Conservation (phyloP, 352 stramenopile genomes). For the Globisporangium echinulatum region DNA sequence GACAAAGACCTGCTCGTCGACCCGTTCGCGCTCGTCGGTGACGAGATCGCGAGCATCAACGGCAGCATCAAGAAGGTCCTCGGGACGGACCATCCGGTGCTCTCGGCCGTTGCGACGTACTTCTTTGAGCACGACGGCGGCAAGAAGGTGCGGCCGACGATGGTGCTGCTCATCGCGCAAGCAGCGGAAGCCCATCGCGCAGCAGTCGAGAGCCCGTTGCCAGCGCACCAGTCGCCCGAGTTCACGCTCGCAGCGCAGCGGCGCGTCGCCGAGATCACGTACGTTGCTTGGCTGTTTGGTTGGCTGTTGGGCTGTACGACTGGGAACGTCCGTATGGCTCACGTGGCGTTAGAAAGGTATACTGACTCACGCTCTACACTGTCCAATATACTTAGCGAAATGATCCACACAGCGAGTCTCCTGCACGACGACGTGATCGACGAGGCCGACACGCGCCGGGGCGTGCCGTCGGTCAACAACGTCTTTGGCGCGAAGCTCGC, state of each 20-base stretch:
- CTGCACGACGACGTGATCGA: constrained; percentile 99
- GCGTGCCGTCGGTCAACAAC: constrained; percentile 92
- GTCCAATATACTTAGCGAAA: constrained; percentile 59
- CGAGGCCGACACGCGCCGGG: constrained; percentile 93
- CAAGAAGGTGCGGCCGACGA: constrained; percentile 98
- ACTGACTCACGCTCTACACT: no score
- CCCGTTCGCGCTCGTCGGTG: constrained; percentile 90
- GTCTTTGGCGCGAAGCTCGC: constrained; percentile 98
- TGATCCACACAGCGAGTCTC: constrained; percentile 98
- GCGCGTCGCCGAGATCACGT: constrained; percentile 83
- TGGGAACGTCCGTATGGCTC: neutral
- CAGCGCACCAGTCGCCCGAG: constrained; percentile 54
- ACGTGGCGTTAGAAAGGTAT: no score
- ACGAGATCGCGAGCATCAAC: constrained; percentile 90
- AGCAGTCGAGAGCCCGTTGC: constrained; percentile 29
- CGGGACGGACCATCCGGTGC: constrained; percentile 95
- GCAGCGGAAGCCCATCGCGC: constrained; percentile 83
- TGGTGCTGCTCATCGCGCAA: constrained; percentile 94
- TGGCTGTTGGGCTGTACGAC: neutral
- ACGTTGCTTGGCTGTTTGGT: constrained; percentile 13
- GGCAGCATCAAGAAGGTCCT: constrained; percentile 95
- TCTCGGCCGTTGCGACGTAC: constrained; percentile 94
- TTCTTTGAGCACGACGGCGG: constrained; percentile 95
- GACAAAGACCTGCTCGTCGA: constrained; percentile 63
- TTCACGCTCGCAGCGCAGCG: constrained; percentile 72